Base-by-base conservation (phyloP, 2,329 filamentous ascomycete genomes). In the Hypoxylon sp. region DNA sequence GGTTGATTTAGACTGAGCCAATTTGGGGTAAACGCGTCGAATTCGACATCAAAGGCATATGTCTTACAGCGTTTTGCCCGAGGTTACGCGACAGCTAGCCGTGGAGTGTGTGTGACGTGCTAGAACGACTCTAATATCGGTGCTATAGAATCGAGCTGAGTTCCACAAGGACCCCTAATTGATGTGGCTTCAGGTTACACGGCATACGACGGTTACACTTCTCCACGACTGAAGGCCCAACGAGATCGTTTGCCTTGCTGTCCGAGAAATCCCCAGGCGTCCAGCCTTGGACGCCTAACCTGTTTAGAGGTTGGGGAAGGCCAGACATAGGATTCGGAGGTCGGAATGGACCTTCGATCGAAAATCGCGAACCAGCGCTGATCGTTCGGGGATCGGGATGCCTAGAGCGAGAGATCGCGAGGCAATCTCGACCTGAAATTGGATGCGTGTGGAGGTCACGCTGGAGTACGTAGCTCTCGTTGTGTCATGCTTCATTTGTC, bases 111-210 rank as follows among this genome's bases (percentile, higher is more conserved):
- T 13, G 13, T 37, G 32, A 37, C 32, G 32, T 37, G 32, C 15
- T 15, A n/a, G 15, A 37, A 37, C 32, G 32, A 37, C 13, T n/a
- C 11, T 37, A 37, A 37, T 37, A 37, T 37, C 5, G 32, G 32
- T 15, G 6, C 32, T n/a, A 37, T 37, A n/a, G 32, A 15, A 26
- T 5, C 15, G 37, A 20, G n/a, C 37, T 20, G 6, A 20, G 17
- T 41, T 20, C 37, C 37, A 41, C 37, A 41, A 20, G 13, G 32
- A n/a, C 13, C 32, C 32, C 32, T n/a, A 37, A 15, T 37, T 37
- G n/a, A 37, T 37, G 32, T 37, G 32, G 32, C 32, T 37, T 41
- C 6, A 41, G 17, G 37, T 41, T 41, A 41, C 37, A 41, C 37
- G 37, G n/a, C 17, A 17, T 41, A 20, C n/a, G 37, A 41, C n/a